Evolutionary conservation across 2,329 filamentous ascomycete genomes (phyloP).

Genomic region (Amphichorda felina): DNA sequence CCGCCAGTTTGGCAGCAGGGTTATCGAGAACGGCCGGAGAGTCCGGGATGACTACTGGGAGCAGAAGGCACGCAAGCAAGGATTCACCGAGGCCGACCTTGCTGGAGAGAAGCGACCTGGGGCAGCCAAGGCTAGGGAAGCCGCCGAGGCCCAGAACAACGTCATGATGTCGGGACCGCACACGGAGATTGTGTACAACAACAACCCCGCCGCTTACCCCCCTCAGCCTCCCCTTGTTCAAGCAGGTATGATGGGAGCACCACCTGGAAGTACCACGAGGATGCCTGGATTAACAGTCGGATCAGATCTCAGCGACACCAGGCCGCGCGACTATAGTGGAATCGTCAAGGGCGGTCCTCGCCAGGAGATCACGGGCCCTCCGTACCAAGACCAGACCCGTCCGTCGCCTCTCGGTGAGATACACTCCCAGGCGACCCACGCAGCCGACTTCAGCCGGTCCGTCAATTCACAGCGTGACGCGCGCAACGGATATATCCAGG

Average conservation of each 20-base stretch:
- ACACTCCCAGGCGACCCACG: conserved; percentile 73
- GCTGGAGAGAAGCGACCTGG: conserved; percentile 94
- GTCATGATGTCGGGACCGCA: conserved; percentile 56
- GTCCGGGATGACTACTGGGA: conserved; percentile 99
- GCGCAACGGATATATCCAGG: conserved; percentile 68
- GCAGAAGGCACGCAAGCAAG: conserved; percentile 90
- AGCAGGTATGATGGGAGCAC: conserved; percentile 56
- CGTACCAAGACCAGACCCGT: conserved; percentile 80
- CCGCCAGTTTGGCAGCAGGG: conserved; percentile 88
- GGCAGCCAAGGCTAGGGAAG: conserved; percentile 77
- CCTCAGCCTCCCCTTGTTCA: conserved; percentile 59
- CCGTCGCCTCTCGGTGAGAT: conserved; percentile 67
- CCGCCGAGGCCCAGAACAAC: conserved; percentile 57
- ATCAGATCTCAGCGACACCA: conserved; percentile 65
- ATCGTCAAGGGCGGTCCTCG: conserved; percentile 68
- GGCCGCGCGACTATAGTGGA: conserved; percentile 69
- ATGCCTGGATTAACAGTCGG: conserved; percentile 77
- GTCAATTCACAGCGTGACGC: conserved; percentile 70
- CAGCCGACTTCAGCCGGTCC: conserved; percentile 81
- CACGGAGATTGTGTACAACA: conserved; percentile 82
- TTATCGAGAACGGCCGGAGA: conserved; percentile 79
- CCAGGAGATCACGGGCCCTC: conserved; percentile 77
- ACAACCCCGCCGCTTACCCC: conserved; percentile 53
- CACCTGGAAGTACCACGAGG: conserved; percentile 54
- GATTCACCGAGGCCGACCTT: conserved; percentile 92